A percentile compares a stretch with the other conserved stretches of the same genome.
phyloP scores from a whole-genome alignment of 345 rosid species.

The Excoecaria cochinchinensis region DNA sequence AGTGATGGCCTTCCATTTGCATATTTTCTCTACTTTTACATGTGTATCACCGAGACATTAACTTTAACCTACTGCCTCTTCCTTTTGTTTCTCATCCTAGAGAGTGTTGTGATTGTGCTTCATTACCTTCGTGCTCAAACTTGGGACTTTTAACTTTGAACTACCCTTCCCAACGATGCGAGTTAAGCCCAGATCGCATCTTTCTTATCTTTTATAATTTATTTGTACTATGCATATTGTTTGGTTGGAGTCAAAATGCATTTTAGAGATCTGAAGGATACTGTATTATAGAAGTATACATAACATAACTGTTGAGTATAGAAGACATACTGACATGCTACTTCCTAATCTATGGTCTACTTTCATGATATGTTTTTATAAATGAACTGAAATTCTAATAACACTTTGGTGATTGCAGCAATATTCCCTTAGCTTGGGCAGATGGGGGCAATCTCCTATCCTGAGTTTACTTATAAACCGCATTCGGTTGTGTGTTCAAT shows the following conservation, averaged over 20 bases:
- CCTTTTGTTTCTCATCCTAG: not conserved
- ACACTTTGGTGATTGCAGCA: not conserved
- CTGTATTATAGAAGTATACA: not conserved
- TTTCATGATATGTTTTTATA: not conserved
- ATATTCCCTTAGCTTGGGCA: not conserved
- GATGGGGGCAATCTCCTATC: not conserved
- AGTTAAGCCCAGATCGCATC: not conserved
- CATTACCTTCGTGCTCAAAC: not conserved
- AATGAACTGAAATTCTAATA: not conserved
- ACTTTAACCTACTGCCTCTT: not conserved
- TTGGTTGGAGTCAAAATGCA: not conserved
- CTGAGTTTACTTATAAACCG: not conserved
- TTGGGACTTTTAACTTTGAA: not conserved
- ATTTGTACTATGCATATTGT: not conserved
- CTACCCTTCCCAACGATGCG: conserved; percentile 4
- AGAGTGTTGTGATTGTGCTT: not conserved
- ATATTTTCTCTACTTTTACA: not conserved
- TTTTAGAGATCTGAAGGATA: not conserved
- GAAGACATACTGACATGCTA: not conserved
- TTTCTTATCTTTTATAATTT: not conserved
- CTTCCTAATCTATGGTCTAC: not conserved
- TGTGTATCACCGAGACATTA: not conserved
- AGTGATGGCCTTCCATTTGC: not conserved
- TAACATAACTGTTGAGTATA: not conserved
- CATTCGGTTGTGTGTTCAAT: not conserved